Base-by-base conservation (phyloP, 208 protist genomes). In the Leptomonas seymouri region DNA sequence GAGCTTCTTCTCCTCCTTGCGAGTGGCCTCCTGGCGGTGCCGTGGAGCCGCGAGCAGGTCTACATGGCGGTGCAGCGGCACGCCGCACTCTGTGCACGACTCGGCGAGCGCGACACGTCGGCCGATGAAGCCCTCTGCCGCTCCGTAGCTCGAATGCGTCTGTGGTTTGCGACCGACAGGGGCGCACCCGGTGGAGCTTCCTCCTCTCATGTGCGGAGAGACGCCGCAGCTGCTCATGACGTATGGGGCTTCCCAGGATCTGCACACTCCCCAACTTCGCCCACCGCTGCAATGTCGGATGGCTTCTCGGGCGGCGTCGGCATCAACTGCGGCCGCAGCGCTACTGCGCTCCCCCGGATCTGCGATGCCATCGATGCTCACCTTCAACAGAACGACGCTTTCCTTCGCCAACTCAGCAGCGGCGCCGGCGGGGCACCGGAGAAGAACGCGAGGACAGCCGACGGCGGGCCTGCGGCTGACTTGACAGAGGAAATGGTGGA, bases 31-130 rank as follows among this genome's bases (percentile, higher is more conserved):
- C 49, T 49, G 28, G 27, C 76, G 18, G 55, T 84, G 30, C 74
- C 81, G 50, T 89, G 84, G 84, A 72, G 62, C 34, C 49, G 80
- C 16, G 74, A 78, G 27, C 58, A 63, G 31, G 0, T 86, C 3
- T 84, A 74, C 67, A 30, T 82, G 23, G 56, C 51, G 21, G 73
- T 86, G 59, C 68, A 62, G 54, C 76, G 84, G 5, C 84, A 86
- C 71, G 36, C 63, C 11, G 48, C 21, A 0, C 30, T 88, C 21
- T 77, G 58, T 36, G 41, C 41, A n/a, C 63, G 36, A 7, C 57
- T 61, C 63, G 36, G 46, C 9, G 44, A 53, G 21, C 57, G 14
- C 16, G n/a, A 39, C 23, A 28, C 6, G 30, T 44, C n/a, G 39
- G 30, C 23, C 23, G 30, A 28, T 20, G 20, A 21, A 11, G 21